phyloP scores from a whole-genome alignment of 192 early-diverging fungal genomes.

The Glomus cerebriforme region DNA sequence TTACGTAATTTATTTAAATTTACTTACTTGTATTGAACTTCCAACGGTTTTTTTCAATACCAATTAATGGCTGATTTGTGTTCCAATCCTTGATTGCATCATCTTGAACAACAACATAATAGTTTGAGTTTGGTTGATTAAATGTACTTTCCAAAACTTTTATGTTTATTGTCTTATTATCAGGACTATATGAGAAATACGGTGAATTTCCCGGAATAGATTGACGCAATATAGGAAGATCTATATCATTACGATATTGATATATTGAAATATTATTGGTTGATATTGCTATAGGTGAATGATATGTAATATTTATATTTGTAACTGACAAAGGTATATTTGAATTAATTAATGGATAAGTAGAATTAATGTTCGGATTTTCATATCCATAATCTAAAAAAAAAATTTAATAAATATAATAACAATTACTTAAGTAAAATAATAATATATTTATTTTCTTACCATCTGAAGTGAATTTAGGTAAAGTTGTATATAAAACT shows the following conservation, averaged over 20 bases:
- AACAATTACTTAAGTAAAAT: too few relatives aligned
- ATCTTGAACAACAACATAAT: background rate
- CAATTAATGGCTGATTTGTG: background rate
- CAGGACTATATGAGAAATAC: background rate
- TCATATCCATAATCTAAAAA: too few relatives aligned
- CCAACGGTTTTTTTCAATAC: background rate
- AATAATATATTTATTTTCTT: too few relatives aligned
- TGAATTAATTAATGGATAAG: too few relatives aligned
- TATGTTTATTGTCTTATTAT: background rate
- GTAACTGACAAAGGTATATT: background rate
- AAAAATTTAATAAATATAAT: too few relatives aligned
- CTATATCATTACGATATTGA: background rate
- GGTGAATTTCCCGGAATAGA: background rate
- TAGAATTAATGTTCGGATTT: too few relatives aligned
- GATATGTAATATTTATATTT: background rate
- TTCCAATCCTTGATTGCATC: background rate
- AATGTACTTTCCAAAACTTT: constrained; percentile 13
- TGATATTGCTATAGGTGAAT: background rate
- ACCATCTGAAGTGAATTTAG: background rate
- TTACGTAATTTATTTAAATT: background rate
- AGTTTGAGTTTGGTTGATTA: constrained; percentile 6
- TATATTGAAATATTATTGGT: background rate
- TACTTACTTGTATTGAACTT: background rate
- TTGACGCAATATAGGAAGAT: background rate
- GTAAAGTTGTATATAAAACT: background rate